Conservation (phyloP, 116 monocot genomes). For the Posidonia oceanica region DNA sequence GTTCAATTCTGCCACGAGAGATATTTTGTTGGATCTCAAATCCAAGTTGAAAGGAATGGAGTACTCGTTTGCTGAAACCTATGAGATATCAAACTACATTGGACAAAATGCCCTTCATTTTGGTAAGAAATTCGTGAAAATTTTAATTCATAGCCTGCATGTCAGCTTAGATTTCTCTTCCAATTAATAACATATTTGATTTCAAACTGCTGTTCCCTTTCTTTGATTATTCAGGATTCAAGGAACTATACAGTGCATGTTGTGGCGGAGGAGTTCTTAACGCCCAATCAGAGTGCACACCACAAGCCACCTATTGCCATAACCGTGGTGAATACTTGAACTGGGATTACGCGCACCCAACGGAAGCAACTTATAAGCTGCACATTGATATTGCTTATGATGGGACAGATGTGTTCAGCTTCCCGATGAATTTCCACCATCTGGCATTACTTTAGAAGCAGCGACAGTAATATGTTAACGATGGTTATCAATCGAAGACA, state of each 20-base stretch:
- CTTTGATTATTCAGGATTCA: not conserved
- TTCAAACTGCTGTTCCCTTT: not conserved
- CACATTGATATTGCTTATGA: not conserved
- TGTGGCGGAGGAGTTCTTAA: not conserved
- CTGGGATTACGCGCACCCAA: not conserved
- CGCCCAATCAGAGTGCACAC: not conserved
- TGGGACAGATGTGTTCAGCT: not conserved
- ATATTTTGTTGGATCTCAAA: not conserved
- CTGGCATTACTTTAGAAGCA: no score
- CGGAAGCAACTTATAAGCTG: not conserved
- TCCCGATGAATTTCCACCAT: no score
- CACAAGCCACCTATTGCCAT: not conserved
- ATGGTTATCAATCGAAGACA: no score
- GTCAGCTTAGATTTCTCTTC: no score
- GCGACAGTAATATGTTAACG: no score
- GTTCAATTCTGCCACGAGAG: constrained; percentile 24
- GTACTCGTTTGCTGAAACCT: not conserved
- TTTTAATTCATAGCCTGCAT: no score
- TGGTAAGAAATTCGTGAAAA: not conserved
- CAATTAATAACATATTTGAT: not conserved
- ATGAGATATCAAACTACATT: not conserved
- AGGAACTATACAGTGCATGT: not conserved
- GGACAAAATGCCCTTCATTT: not conserved
- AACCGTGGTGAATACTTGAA: not conserved
- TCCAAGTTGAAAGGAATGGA: not conserved